A percentile compares a stretch with the other conserved stretches of the same genome.
Evolutionary conservation across 1,139 yeast species (phyloP).

Genomic region (Barnettozyma hawaiiensis): DNA sequence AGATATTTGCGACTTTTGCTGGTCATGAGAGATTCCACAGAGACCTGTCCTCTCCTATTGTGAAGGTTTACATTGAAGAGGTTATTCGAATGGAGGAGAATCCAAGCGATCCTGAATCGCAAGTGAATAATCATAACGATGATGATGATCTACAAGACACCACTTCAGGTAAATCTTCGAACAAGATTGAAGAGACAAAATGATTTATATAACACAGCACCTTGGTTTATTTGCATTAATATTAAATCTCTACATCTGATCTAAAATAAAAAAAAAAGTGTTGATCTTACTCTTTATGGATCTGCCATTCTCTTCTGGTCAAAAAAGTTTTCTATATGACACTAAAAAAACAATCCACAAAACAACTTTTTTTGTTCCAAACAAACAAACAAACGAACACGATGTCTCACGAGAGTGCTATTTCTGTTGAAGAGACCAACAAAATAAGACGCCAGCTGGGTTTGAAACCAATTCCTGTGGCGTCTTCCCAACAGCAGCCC

Average conservation of each 20-base stretch:
- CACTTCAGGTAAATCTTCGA: background rate
- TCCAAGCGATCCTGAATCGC: slow-evolving; percentile 6
- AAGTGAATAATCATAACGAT: too few relatives aligned
- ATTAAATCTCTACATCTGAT: too few relatives aligned
- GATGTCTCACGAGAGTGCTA: slow-evolving; percentile 19
- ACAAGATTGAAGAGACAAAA: background rate
- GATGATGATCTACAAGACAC: background rate
- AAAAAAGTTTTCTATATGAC: background rate
- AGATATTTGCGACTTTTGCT: slow-evolving; percentile 36
- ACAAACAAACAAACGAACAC: background rate
- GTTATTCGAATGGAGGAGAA: slow-evolving; percentile 16
- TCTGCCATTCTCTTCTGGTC: background rate
- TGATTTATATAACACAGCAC: background rate
- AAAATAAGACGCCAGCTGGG: slow-evolving; percentile 45
- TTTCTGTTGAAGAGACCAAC: slow-evolving; percentile 51
- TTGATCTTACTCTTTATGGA: background rate
- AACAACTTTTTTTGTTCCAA: too few relatives aligned
- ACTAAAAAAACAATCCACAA: background rate
- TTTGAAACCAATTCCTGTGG: slow-evolving; percentile 38
- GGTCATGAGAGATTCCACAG: slow-evolving; percentile 45
- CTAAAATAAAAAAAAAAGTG: background rate
- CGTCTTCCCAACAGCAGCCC: slow-evolving; percentile 5
- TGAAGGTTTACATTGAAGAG: slow-evolving; percentile 21
- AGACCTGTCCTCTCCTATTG: slow-evolving; percentile 22
- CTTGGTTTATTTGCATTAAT: too few relatives aligned